phyloP scores from a whole-genome alignment of 192 early-diverging fungal genomes.

The Lobosporangium transversale region DNA sequence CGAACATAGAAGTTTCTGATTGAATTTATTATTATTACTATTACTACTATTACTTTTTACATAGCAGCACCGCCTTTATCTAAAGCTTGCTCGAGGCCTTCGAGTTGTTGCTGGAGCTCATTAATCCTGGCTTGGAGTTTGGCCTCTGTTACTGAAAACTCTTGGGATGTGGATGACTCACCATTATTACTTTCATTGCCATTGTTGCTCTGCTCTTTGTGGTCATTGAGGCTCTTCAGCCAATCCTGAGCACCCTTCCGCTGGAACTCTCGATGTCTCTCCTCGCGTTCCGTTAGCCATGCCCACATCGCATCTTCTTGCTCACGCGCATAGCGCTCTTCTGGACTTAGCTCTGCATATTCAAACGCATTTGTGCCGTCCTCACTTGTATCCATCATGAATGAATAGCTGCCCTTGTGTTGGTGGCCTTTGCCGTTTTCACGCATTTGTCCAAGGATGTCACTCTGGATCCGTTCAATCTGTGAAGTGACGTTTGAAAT shows the following conservation, averaged over 20 bases:
- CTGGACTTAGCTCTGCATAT: background rate
- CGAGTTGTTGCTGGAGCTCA: slow-evolving; percentile 39
- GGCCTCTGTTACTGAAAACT: slow-evolving; percentile 22
- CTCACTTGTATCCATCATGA: background rate
- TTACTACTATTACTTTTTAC: slow-evolving; percentile 15
- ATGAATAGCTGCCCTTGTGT: background rate
- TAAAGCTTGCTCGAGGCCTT: slow-evolving; percentile 20
- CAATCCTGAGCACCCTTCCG: slow-evolving; percentile 8
- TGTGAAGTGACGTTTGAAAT: slow-evolving; percentile 45
- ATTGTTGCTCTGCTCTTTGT: background rate
- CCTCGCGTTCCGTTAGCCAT: slow-evolving; percentile 50
- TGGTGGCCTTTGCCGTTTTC: background rate
- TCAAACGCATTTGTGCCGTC: background rate
- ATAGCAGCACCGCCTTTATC: slow-evolving; percentile 4
- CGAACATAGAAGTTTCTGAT: no score
- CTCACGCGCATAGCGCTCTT: slow-evolving; percentile 13
- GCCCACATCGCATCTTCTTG: slow-evolving; percentile 55
- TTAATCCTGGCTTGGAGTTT: slow-evolving; percentile 35
- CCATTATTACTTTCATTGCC: background rate
- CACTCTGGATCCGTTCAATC: slow-evolving; percentile 39
- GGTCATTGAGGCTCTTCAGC: background rate
- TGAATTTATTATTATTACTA: no score
- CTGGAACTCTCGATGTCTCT: slow-evolving; percentile 25
- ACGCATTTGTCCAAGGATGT: slow-evolving; percentile 19
- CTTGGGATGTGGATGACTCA: background rate